Percentiles rank a stretch among this genome's conserved stretches.
Evolutionary conservation across 495 filamentous ascomycete genomes (phyloP).

Genomic region (Penicillium silybi): DNA sequence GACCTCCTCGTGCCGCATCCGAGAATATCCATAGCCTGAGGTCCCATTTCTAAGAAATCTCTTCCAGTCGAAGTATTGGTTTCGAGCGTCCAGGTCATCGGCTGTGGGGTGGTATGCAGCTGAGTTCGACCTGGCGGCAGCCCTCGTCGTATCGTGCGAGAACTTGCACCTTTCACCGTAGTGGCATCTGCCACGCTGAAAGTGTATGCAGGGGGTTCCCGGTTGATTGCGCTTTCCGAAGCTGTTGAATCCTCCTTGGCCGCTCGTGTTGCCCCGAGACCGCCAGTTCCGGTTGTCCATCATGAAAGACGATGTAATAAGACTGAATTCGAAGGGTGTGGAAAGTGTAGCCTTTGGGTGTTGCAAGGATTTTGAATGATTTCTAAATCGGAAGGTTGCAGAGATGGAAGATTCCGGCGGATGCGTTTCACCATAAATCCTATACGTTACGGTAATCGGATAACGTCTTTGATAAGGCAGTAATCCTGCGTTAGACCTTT

Average conservation of each 20-base stretch:
- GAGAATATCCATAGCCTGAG: not conserved
- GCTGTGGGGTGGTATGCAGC: not conserved
- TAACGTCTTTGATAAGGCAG: not conserved
- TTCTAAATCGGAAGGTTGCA: too few relatives aligned
- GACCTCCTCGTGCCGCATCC: constrained; percentile 1
- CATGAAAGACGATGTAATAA: not conserved
- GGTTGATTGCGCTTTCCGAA: constrained; percentile 3
- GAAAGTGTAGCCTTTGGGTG: constrained; percentile 1
- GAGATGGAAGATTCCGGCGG: too few relatives aligned
- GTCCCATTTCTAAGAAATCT: constrained; percentile 1
- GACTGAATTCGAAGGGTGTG: not conserved
- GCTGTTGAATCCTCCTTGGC: constrained; percentile 3
- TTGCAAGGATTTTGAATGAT: not conserved
- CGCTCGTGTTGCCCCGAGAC: constrained; percentile 2
- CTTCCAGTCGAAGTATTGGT: constrained; percentile 14
- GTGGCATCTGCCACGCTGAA: constrained; percentile 10
- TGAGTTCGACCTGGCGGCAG: not conserved
- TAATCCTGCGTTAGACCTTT: too few relatives aligned
- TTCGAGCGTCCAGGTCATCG: constrained; percentile 3
- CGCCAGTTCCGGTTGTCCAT: constrained; percentile 11
- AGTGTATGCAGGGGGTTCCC: constrained; percentile 1
- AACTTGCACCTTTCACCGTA: constrained; percentile 10
- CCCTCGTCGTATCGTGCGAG: constrained; percentile 6
- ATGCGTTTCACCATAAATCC: too few relatives aligned
- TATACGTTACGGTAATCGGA: too few relatives aligned